Percentiles rank a stretch among this genome's conserved stretches.
Conservation (phyloP, 2,329 filamentous ascomycete genomes). For the Venturiaceae sp. region DNA sequence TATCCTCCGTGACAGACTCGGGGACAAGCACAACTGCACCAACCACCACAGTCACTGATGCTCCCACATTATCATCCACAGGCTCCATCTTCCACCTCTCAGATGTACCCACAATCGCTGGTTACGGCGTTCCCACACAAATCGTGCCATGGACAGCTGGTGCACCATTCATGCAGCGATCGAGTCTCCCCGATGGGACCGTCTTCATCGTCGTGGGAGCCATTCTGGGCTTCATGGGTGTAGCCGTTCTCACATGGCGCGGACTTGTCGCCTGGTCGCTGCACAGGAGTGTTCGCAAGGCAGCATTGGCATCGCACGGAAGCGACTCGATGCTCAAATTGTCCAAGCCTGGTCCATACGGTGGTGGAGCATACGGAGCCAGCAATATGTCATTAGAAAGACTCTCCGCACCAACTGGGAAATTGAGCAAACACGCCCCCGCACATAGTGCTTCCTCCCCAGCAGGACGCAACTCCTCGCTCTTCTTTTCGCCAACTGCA, state of each 20-base stretch:
- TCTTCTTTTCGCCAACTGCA: slow-evolving; percentile 95
- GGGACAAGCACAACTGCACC: not conserved
- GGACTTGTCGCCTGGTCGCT: slow-evolving; percentile 80
- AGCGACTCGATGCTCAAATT: slow-evolving; percentile 48
- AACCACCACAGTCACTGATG: slow-evolving; percentile 1
- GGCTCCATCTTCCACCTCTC: slow-evolving; percentile 20
- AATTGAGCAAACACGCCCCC: slow-evolving; percentile 26
- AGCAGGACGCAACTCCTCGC: slow-evolving; percentile 10
- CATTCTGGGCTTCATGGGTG: slow-evolving; percentile 71
- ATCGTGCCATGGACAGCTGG: slow-evolving; percentile 72
- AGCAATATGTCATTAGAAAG: slow-evolving; percentile 6
- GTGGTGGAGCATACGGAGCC: slow-evolving; percentile 17
- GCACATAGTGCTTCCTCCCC: slow-evolving; percentile 17
- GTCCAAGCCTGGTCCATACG: slow-evolving; percentile 43
- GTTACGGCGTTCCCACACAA: slow-evolving; percentile 54
- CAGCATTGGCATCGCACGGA: slow-evolving; percentile 61
- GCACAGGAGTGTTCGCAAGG: slow-evolving; percentile 80
- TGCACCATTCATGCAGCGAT: slow-evolving; percentile 88
- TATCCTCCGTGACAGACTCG: slow-evolving; percentile 15
- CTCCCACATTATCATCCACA: slow-evolving; percentile 11
- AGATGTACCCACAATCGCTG: slow-evolving; percentile 45
- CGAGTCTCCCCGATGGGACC: slow-evolving; percentile 77
- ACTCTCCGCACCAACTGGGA: slow-evolving; percentile 7
- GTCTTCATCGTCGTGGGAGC: slow-evolving; percentile 94
- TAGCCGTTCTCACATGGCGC: slow-evolving; percentile 81